Base-by-base conservation (phyloP, 2,329 filamentous ascomycete species). In the Trichophyton simii region DNA sequence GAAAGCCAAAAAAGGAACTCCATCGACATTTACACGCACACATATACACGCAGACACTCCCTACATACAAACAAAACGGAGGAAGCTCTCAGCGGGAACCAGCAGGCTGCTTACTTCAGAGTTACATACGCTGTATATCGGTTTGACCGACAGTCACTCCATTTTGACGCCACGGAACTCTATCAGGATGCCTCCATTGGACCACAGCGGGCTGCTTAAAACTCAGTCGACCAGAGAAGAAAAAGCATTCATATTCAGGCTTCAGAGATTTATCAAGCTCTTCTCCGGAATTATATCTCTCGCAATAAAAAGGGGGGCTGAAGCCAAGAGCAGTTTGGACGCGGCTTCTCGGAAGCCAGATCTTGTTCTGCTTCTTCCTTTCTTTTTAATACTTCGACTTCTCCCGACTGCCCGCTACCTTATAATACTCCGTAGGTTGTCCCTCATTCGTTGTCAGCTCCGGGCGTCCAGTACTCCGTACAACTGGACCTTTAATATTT, bases 131-230 rank as follows among this genome's bases (percentile, higher is more conserved):
- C 41, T 44, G 41, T 36, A 20, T 28, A 55, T 34, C 15, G 18
- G 55, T 15, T 58, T 42, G 55, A 25, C 34, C 55, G 55, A 41
- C 55, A 41, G 34, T 58, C 41, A 18, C 41, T 25, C 55, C 18
- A 36, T 28, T 58, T 34, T 15, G 13, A 44, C 55, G 55, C 55
- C 36, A 58, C 55, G 36, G 41, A 58, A 58, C 55, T 58, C 41
- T 44, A 58, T 44, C 55, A 25, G 15, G 22, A 44, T 42, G 22
- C n/a, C 34, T 58, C 38, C 55, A 58, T 58, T 58, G 55, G 55
- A 25, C 34, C 36, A 58, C 55, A 42, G 36, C 31, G 48, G 48
- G n/a, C 36, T 57, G 18, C 54, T 38, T 42, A 57, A 38, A 57
- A 57, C 54, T 57, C 36, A 42, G 54, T 22, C 25, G 22, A 7